These are phyloP conservation scores for Bolboschoenoplectus hybrid DNA, from an alignment of 202 grass and related monocot species.

Conservation along the genomic window DNA sequence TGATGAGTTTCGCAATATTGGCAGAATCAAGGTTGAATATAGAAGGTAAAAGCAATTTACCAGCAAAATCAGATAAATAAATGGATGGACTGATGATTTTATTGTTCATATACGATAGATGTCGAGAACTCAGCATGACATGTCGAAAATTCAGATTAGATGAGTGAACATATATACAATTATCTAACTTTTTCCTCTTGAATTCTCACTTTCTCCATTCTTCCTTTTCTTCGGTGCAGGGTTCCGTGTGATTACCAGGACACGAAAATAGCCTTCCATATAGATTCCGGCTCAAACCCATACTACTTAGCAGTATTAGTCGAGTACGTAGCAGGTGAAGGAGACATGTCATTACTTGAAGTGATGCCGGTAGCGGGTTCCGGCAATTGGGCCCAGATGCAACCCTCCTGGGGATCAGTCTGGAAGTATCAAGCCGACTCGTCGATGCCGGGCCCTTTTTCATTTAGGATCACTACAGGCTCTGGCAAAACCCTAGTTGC, in stretches of 20 bases:
- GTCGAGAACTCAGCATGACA: neutral
- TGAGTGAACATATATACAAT: no score
- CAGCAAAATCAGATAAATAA: neutral
- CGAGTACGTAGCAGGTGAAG: conserved; percentile 73
- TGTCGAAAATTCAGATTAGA: no score
- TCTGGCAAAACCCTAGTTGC: conserved; percentile 62
- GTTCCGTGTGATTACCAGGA: conserved; percentile 55
- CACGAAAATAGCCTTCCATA: conserved; percentile 48
- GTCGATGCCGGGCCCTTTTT: conserved; percentile 64
- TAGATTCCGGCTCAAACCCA: conserved; percentile 49
- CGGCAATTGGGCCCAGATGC: conserved; percentile 52
- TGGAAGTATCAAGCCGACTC: conserved; percentile 66
- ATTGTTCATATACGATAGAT: neutral
- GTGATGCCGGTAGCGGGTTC: conserved; percentile 47
- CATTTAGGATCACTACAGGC: conserved; percentile 69
- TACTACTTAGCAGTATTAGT: conserved; percentile 67
- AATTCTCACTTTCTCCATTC: neutral
- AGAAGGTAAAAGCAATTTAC: conserved; percentile 39
- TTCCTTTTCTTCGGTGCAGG: conserved; percentile 34
- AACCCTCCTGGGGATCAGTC: conserved; percentile 61
- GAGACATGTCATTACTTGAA: conserved; percentile 69
- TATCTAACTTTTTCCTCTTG: neutral
- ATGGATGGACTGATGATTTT: neutral
- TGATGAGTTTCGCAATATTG: conserved; percentile 60
- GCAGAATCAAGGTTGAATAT: conserved; percentile 60